phyloP scores from a whole-genome alignment of 1,284 basidiomycete genomes.

The Cutaneotrichosporon sp. region DNA sequence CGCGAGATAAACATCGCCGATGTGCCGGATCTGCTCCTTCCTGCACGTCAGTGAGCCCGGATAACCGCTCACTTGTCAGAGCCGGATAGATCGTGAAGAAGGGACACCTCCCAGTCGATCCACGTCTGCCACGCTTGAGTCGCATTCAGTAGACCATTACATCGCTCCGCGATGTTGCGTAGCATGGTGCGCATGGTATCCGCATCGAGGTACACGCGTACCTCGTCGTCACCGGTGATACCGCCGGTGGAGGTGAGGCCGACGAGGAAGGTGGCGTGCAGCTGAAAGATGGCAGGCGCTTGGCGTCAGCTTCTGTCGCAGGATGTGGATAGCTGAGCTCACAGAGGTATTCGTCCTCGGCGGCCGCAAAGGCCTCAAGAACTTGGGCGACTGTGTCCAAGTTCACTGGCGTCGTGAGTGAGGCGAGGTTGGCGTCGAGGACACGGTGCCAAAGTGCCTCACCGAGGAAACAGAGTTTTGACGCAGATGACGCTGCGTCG shows the following conservation, averaged over 20 bases:
- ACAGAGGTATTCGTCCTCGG: slow-evolving; percentile 80
- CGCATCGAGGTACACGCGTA: slow-evolving; percentile 50
- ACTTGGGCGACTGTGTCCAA: slow-evolving; percentile 60
- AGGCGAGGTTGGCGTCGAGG: slow-evolving; percentile 31
- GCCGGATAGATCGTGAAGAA: slow-evolving; percentile 57
- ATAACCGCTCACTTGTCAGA: slow-evolving; percentile 57
- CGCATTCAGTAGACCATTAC: slow-evolving; percentile 58
- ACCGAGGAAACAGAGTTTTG: slow-evolving; percentile 35
- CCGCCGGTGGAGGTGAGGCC: slow-evolving; percentile 40
- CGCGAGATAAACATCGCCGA: slow-evolving; percentile 48
- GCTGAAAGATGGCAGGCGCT: slow-evolving; percentile 71
- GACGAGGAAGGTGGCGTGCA: slow-evolving; percentile 68
- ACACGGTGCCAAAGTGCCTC: slow-evolving; percentile 41
- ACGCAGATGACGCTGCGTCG: slow-evolving; percentile 24
- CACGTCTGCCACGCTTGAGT: slow-evolving; percentile 73
- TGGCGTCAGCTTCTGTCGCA: slow-evolving; percentile 44
- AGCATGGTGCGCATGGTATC: slow-evolving; percentile 63
- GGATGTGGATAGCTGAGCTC: slow-evolving; percentile 45
- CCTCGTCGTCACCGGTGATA: slow-evolving; percentile 48
- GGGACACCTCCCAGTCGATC: slow-evolving; percentile 71
- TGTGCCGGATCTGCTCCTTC: slow-evolving; percentile 32
- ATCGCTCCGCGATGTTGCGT: slow-evolving; percentile 58
- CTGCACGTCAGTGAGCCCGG: slow-evolving; percentile 25
- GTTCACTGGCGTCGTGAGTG: slow-evolving; percentile 22
- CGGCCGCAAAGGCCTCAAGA: slow-evolving; percentile 64